phyloP scores from a whole-genome alignment of 2,329 filamentous ascomycete species.

The Coniochaeta hoffmannii region DNA sequence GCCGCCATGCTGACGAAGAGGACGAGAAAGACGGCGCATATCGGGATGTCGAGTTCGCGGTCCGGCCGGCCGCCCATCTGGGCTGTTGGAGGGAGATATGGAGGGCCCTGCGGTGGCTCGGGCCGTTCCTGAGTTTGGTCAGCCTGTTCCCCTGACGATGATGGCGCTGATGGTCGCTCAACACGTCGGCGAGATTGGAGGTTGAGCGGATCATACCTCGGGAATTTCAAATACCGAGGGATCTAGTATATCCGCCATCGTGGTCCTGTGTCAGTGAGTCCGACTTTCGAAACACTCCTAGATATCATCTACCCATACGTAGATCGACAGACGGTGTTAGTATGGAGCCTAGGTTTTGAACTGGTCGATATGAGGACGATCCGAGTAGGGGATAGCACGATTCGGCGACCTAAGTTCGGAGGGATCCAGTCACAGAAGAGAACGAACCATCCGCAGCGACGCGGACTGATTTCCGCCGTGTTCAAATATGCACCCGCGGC shows the following conservation, averaged over 20 bases:
- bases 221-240: neutral
- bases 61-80: constrained; percentile 51
- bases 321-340: neutral
- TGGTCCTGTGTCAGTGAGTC: neutral
- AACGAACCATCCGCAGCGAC: neutral
- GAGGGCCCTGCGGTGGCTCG: constrained; percentile 20
- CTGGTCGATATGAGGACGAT: neutral
- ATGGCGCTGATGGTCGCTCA: neutral
- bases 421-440: neutral
- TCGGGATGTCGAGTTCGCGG: constrained; percentile 52
- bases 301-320: neutral
- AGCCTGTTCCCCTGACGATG: neutral
- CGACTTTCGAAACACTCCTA: neutral
- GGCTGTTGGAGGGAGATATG: constrained; percentile 36
- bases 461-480: neutral
- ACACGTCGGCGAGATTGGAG: neutral
- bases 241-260: neutral
- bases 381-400: neutral
- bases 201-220: neutral
- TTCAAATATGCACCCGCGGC: neutral
- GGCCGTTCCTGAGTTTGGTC: neutral
- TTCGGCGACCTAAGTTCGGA: neutral
- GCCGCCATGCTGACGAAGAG: constrained; percentile 48
- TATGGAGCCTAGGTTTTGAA: neutral
- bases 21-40: constrained; percentile 54